Base-by-base conservation (phyloP, 2,329 filamentous ascomycete genomes). In the Xylaria sp. region DNA sequence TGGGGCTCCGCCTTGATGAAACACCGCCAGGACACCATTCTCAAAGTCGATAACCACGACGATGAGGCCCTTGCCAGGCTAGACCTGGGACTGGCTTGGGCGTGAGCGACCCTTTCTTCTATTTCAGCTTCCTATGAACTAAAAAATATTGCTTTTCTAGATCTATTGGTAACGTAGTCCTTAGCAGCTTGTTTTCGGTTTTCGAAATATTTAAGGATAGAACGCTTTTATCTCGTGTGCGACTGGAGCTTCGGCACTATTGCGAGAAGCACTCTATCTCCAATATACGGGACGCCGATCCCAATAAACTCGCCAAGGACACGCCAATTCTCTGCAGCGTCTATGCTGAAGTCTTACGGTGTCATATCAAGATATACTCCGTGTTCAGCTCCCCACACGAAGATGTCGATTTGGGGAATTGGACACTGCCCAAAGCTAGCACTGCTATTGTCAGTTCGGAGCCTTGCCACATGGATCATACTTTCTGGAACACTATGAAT, bases 291-390 rank as follows among this genome's bases (percentile, higher is more conserved):
- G 23, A 46, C 6, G 14, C 28, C 6, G 23, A 28, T 12, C 43
- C 43, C 5, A 3, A 46, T 21, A 8, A 46, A 4, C 43, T 46
- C 14, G 23, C 23, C 4, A 28, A 15, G 14, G 12, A 28, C 2
- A 12, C 15, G 12, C 43, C 43, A 1, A 21, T 46, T 12, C 33
- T 12, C n/a, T 57, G 3, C 2, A 61, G 64, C 0, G 54, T 64
- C 2, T 68, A 68, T 19, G 64, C 67, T 15, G 67, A 70, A 17
- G 62, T 53, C 0, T 25, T 70, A 4, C 66, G 66, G 1, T 43
- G 67, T 0, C 25, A 67, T 49, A 52, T 64, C 19, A 59, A 60
- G 4, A 35, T 35, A 0, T 63, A 49, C 19, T 17, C 46, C 2
- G 35, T 67, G 7, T n/a, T 52, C 12, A 61, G 42, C 33, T 55